Base-by-base conservation (phyloP, 1,284 basidiomycete genomes). In the Laetiporus sulphureus region DNA sequence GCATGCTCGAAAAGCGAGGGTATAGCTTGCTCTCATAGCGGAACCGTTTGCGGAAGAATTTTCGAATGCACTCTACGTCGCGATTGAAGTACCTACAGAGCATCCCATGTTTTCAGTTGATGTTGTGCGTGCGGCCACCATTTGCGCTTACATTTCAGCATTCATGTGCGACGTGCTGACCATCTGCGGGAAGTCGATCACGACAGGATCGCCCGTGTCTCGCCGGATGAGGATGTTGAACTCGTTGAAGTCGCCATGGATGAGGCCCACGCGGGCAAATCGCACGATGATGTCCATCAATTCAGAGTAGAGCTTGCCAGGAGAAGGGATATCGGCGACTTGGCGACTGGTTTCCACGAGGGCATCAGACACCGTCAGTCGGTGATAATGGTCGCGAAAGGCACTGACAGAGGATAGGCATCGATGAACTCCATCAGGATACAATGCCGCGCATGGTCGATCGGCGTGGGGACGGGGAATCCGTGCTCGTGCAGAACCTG, bases 111-210 rank as follows among this genome's bases (percentile, higher is more conserved):
- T n/a, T n/a, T n/a, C n/a, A n/a, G n/a, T n/a, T n/a, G n/a, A n/a
- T n/a, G n/a, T n/a, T n/a, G n/a, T n/a, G n/a, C n/a, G n/a, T n/a
- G n/a, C n/a, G n/a, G n/a, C n/a, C n/a, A n/a, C n/a, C 29, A n/a
- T 21, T 12, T 31, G 23, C 40, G 50, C 84, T 64, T 55, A 94
- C 91, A 86, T 96, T 69, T 98, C 95, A 8, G 95, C 96, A 62
- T 99, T 97, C 56, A 83, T 79, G 58, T 99, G 95, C 37, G 93
- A 88, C 27, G 91, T 95, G 71, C 89, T 93, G 63, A 99, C 91
- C 95, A 99, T 98, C 68, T 99, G 95, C 2, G 95, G 95, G 60
- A 99, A 99, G 68, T 99, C 96, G 54, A 99, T 99, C 25, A 99
- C 80, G 41, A 98, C 69, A 4, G 95, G 90, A 54, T 92, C 83